Percentiles rank a stretch among this genome's conserved stretches.
Conservation (phyloP, 2,329 filamentous ascomycete species). For the Fusarium pseudoanthophilum region DNA sequence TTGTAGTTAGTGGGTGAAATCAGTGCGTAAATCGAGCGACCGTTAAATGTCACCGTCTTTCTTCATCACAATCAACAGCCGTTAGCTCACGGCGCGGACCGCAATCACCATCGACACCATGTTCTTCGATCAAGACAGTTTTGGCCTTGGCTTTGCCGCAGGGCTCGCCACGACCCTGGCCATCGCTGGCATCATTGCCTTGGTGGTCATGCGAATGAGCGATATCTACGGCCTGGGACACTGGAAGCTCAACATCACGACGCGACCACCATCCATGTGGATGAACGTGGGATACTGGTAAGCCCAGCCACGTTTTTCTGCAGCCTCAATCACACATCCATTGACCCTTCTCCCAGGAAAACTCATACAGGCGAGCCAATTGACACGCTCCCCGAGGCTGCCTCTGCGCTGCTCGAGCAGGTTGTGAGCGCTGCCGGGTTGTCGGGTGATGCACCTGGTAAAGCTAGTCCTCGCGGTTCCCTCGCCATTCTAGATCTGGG, state of each 20-base stretch:
- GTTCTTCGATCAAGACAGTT: slow-evolving; percentile 26
- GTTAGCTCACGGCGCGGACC: neutral
- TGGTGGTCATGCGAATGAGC: slow-evolving; percentile 41
- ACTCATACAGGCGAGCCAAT: slow-evolving; percentile 44
- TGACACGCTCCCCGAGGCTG: slow-evolving; percentile 57
- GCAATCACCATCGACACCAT: slow-evolving; percentile 4
- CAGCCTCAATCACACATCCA: neutral
- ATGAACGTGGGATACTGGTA: slow-evolving; percentile 73
- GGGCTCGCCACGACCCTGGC: slow-evolving; percentile 39
- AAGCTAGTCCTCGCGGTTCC: slow-evolving; percentile 12
- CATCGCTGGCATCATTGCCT: slow-evolving; percentile 22
- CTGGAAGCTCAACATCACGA: slow-evolving; percentile 63
- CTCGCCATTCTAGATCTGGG: slow-evolving; percentile 63
- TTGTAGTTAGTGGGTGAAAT: slow-evolving; percentile 3
- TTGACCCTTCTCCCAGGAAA: slow-evolving; percentile 41
- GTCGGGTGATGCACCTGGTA: slow-evolving; percentile 23
- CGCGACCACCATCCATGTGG: slow-evolving; percentile 65
- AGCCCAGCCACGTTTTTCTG: slow-evolving; percentile 37
- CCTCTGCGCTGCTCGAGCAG: slow-evolving; percentile 59
- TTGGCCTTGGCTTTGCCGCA: slow-evolving; percentile 45
- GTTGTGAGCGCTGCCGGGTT: slow-evolving; percentile 58
- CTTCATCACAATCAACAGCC: neutral
- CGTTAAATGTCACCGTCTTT: neutral
- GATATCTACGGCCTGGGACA: slow-evolving; percentile 63
- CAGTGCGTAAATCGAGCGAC: neutral